Percentiles rank a stretch among this genome's conserved stretches.
phyloP scores from a whole-genome alignment of 2,329 filamentous ascomycete genomes.

The Aspergillus felis region DNA sequence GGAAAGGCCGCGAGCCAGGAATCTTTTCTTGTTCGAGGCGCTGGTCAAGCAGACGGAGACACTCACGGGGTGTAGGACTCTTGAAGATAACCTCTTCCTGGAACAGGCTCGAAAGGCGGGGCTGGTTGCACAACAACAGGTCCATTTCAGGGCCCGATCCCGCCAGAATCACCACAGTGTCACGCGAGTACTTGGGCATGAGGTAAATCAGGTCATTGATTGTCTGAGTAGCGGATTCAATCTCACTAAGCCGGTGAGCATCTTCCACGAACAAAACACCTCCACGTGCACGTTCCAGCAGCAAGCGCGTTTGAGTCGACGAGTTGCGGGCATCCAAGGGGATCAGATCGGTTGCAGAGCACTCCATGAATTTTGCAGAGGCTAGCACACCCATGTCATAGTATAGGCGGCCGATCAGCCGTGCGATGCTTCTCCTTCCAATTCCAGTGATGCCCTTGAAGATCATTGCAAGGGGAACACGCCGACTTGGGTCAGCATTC shows the following conservation, averaged over 20 bases:
- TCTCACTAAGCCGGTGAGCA: constrained; percentile 14
- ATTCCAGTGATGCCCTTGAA: constrained; percentile 19
- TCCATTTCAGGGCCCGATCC: constrained; percentile 15
- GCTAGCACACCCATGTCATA: constrained; percentile 19
- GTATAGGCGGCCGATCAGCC: constrained; percentile 13
- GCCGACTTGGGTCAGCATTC: constrained; percentile 9
- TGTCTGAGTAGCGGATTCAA: constrained; percentile 6
- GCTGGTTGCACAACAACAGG: constrained; percentile 14
- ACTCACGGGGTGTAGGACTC: constrained; percentile 17
- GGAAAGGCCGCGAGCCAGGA: constrained; percentile 7
- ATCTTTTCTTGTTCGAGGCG: constrained; percentile 13
- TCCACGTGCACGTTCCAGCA: constrained; percentile 11
- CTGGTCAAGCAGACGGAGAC: constrained; percentile 15
- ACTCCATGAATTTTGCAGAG: constrained; percentile 10
- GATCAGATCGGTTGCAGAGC: constrained; percentile 13
- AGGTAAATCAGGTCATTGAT: constrained; percentile 17
- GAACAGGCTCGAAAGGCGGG: constrained; percentile 14
- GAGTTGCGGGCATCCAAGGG: constrained; percentile 2
- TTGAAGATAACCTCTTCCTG: constrained; percentile 19
- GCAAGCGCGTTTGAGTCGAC: constrained; percentile 8
- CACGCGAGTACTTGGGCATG: constrained; percentile 9
- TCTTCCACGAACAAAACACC: constrained; percentile 17
- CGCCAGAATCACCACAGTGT: constrained; percentile 17
- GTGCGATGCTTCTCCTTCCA: constrained; percentile 14
- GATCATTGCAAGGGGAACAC: constrained; percentile 14